These are phyloP conservation scores for Aspergillus fumigatiaffinis DNA, from an alignment of 2,329 filamentous ascomycete genomes.

Conservation along the genomic window DNA sequence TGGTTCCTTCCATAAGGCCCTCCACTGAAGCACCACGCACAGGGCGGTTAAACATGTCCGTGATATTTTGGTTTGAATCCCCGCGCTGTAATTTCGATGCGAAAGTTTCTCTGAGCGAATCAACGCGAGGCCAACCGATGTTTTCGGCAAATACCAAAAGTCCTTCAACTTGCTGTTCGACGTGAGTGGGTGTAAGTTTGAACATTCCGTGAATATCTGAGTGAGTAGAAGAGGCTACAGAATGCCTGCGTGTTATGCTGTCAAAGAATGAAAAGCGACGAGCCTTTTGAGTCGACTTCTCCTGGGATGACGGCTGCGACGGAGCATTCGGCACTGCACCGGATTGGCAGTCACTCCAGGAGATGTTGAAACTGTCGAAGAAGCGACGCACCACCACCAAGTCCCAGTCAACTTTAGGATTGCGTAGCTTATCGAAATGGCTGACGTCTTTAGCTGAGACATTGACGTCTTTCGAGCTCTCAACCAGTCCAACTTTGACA, in stretches of 20 bases:
- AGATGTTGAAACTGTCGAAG: slow-evolving; percentile 48
- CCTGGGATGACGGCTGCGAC: not conserved
- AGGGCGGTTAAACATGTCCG: slow-evolving; percentile 11
- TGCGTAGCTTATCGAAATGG: slow-evolving; percentile 45
- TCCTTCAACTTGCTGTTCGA: slow-evolving; percentile 46
- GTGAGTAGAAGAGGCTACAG: slow-evolving; percentile 8
- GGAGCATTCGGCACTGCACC: slow-evolving; percentile 1
- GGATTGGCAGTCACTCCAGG: slow-evolving; percentile 15
- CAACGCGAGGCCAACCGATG: slow-evolving; percentile 48
- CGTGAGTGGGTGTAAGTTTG: slow-evolving; percentile 33
- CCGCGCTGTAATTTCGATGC: slow-evolving; percentile 30
- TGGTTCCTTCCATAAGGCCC: slow-evolving; percentile 2
- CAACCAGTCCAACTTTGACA: slow-evolving; percentile 38
- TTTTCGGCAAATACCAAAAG: slow-evolving; percentile 49
- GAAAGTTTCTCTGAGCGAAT: slow-evolving; percentile 35
- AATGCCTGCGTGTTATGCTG: slow-evolving; percentile 18
- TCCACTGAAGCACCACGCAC: slow-evolving; percentile 7
- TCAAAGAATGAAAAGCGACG: slow-evolving; percentile 23
- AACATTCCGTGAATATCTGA: slow-evolving; percentile 31
- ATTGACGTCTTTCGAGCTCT: slow-evolving; percentile 34
- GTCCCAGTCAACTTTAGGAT: slow-evolving; percentile 55
- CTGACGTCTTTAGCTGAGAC: slow-evolving; percentile 43
- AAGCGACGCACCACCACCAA: slow-evolving; percentile 52
- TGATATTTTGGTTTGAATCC: slow-evolving; percentile 8
- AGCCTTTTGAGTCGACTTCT: slow-evolving; percentile 12